Base-by-base conservation (phyloP, 2,329 filamentous ascomycete species). In the Rhytidhysteron rufulum region DNA sequence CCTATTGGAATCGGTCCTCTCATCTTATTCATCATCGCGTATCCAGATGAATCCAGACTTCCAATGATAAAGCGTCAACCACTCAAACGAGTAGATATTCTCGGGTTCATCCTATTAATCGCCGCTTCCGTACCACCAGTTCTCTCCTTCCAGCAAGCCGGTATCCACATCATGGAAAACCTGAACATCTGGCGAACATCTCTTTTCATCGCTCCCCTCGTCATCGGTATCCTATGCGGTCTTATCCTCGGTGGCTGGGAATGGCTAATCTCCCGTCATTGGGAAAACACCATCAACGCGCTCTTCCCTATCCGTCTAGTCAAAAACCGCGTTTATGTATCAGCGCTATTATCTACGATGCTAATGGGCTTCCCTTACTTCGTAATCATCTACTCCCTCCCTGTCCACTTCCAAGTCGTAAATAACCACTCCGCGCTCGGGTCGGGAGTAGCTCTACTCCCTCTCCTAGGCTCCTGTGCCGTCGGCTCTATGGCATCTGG, bases 81-180 rank as follows among this genome's bases (percentile, higher is more conserved):
- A 7, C 39, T 61, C 63, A 49, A 47, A 11, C 38, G 48, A 20
- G 49, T 63, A 13, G 59, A 63, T 33, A 39, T 50, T 8, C 34
- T 58, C 6, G 60, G 58, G 3, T 57, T 56, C 7, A 38, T 57
- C 2, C 50, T 63, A 10, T 62, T 56, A 1, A 41, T 63, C 7
- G 53, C 72, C 3, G 72, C 75, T 2, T 71, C 77, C 0, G 71
- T 78, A 0, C 66, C 81, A 2, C 65, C 80, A 4, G 74, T 80
- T 0, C 80, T 79, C 48, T 65, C 78, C 2, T 79, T 82, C 41
- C 77, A 82, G 49, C 72, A 72, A 45, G 69, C 69, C 3, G 71
- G 72, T 1, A 54, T 58, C 0, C 46, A 60, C 3, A 42, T 45
- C 1, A 39, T 41, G n/a, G n/a, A n/a, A n/a, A n/a, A n/a, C n/a